Conservation (phyloP, 2,329 filamentous ascomycete genomes). For the Phaeophleospora eucalypticola region DNA sequence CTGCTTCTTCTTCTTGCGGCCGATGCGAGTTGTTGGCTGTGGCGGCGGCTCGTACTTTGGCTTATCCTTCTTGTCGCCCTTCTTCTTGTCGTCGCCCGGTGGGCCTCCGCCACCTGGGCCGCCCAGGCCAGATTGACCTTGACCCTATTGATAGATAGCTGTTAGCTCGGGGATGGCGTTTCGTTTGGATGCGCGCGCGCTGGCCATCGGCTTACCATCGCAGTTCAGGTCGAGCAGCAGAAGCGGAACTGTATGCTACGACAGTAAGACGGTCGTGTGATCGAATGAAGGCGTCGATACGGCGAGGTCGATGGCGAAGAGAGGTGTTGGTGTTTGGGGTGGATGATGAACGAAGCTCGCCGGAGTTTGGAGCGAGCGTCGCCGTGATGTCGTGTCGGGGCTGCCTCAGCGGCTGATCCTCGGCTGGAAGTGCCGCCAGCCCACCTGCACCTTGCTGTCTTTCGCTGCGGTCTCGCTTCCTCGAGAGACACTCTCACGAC, state of each 20-base stretch:
- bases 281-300: neutral
- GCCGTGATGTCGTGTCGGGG: slow-evolving; percentile 2
- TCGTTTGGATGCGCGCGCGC: slow-evolving; percentile 4
- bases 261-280: no score
- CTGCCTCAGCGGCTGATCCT: neutral
- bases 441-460: no score
- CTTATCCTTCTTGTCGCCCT: slow-evolving; percentile 89
- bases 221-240: slow-evolving; percentile 2
- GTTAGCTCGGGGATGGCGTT: slow-evolving; percentile 9
- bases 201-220: slow-evolving; percentile 15
- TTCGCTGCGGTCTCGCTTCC: no score
- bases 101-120: slow-evolving; percentile 47
- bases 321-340: slow-evolving; percentile 1
- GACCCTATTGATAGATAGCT: slow-evolving; percentile 54
- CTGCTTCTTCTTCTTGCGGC: slow-evolving; percentile 96
- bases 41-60: slow-evolving; percentile 99
- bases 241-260: no score
- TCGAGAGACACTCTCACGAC: no score
- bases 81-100: slow-evolving; percentile 75
- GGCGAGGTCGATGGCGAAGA: neutral
- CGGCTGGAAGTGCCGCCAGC: no score
- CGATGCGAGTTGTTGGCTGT: slow-evolving; percentile 91
- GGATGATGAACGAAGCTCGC: slow-evolving; percentile 4
- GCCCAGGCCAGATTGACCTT: slow-evolving; percentile 83
- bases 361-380: slow-evolving; percentile 5